These are phyloP conservation scores for Silene coronaria DNA, from an alignment of 179 eudicot genomes.

Conservation along the genomic window DNA sequence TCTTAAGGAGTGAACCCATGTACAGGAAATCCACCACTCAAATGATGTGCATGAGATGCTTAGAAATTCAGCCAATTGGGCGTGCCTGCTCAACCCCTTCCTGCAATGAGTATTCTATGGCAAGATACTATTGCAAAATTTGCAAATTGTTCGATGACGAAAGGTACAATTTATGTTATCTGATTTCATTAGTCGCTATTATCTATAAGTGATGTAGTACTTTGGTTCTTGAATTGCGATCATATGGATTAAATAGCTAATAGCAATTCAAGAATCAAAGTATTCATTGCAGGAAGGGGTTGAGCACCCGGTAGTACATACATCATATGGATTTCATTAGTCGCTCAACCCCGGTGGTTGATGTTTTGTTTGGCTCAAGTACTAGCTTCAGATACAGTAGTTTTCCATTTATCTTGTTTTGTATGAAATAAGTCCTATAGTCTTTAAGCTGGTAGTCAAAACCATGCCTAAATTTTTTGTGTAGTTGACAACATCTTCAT, in stretches of 20 bases:
- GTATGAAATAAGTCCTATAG: neutral
- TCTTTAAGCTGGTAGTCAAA: neutral
- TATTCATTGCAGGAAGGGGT: no score
- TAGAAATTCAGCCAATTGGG: conserved; percentile 69
- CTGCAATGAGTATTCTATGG: conserved; percentile 66
- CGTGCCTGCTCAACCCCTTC: conserved; percentile 53
- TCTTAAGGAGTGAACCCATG: conserved; percentile 13
- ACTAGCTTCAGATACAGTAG: neutral
- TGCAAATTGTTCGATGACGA: conserved; percentile 90
- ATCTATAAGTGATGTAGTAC: neutral
- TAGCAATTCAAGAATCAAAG: no score
- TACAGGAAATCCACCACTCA: conserved; percentile 70
- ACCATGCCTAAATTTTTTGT: neutral
- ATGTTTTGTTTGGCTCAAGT: no score
- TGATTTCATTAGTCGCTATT: conserved; percentile 1
- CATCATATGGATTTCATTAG: no score
- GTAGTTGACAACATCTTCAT: conserved; percentile 10
- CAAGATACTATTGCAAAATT: conserved; percentile 74
- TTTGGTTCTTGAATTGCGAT: no score
- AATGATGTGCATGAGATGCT: conserved; percentile 97
- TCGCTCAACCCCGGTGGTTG: no score
- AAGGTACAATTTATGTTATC: conserved; percentile 39
- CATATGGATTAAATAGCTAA: no score
- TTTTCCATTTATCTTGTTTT: neutral
- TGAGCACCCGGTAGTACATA: no score